phyloP scores from a whole-genome alignment of 768 basidiomycete genomes.

The Suillus plorans region DNA sequence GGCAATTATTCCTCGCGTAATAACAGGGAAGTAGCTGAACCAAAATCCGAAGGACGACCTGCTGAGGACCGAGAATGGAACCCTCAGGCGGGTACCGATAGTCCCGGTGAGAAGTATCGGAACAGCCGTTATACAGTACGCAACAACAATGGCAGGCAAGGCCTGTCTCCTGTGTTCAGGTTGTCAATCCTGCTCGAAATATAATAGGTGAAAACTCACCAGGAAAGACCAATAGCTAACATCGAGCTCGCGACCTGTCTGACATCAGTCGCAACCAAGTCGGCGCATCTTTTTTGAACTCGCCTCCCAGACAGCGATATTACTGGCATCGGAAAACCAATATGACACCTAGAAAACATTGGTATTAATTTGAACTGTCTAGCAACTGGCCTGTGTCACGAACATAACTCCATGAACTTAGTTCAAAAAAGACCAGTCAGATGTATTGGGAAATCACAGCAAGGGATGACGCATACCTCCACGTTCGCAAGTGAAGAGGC shows the following conservation, averaged over 20 bases:
- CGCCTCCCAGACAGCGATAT: constrained; percentile 47
- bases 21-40: constrained; percentile 82
- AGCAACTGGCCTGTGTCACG: constrained; percentile 49
- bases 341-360: constrained; percentile 29
- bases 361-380: constrained; percentile 26
- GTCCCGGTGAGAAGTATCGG: constrained; percentile 80
- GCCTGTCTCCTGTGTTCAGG: constrained; percentile 54
- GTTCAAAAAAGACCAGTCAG: background rate
- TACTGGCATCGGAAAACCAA: constrained; percentile 28
- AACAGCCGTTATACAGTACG: constrained; percentile 68
- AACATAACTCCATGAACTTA: constrained; percentile 57
- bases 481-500: constrained; percentile 56
- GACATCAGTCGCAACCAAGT: background rate
- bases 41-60: constrained; percentile 88
- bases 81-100: constrained; percentile 71
- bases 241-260: constrained; percentile 59
- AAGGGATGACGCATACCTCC: constrained; percentile 38
- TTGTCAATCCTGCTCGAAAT: constrained; percentile 1
- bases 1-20: constrained; percentile 72
- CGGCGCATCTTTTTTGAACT: constrained; percentile 1
- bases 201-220: constrained; percentile 33
- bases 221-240: constrained; percentile 73
- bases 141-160: constrained; percentile 66
- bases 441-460: background rate
- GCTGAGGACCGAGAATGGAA: constrained; percentile 77